These are phyloP conservation scores for Globisporangium rhizosaccharum DNA, from an alignment of 352 stramenopile genomes.

Conservation along the genomic window DNA sequence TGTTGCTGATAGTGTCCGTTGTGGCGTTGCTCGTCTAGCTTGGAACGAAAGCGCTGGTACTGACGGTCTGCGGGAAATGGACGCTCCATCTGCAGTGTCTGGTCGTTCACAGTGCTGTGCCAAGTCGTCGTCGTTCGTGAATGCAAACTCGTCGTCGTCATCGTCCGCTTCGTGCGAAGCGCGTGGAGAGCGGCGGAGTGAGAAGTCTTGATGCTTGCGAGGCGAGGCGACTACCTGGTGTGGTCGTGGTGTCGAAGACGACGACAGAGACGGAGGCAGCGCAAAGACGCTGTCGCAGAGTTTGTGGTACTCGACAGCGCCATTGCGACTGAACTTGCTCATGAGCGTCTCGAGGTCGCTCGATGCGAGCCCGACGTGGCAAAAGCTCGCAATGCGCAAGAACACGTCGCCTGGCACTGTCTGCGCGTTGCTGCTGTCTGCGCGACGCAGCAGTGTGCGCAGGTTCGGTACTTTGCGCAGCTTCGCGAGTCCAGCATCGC, in stretches of 20 bases:
- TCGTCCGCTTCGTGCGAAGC: background rate
- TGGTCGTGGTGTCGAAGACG: background rate
- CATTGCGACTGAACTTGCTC: slow-evolving; percentile 24
- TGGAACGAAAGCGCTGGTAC: slow-evolving; percentile 5
- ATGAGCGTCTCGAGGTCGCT: slow-evolving; percentile 28
- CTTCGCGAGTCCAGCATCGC: slow-evolving; percentile 16
- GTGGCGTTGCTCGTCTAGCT: too few relatives aligned
- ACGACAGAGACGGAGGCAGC: slow-evolving; percentile 7
- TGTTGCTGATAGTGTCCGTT: background rate
- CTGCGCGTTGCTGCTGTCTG: background rate
- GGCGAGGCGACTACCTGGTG: background rate
- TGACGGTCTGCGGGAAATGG: background rate
- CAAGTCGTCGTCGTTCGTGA: slow-evolving; percentile 5
- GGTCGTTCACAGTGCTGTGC: slow-evolving; percentile 11
- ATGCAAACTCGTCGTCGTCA: slow-evolving; percentile 4
- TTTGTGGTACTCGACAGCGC: slow-evolving; percentile 26
- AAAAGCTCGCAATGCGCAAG: slow-evolving; percentile 20
- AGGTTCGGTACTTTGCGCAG: slow-evolving; percentile 24
- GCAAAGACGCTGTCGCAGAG: slow-evolving; percentile 38
- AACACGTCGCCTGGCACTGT: slow-evolving; percentile 22
- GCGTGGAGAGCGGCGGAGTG: background rate
- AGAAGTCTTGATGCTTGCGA: background rate
- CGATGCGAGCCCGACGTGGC: slow-evolving; percentile 21
- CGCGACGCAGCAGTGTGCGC: slow-evolving; percentile 15
- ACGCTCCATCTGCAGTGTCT: background rate